A percentile compares a stretch with the other conserved stretches of the same genome.
These are phyloP conservation scores for Solanum sitiens DNA, from an alignment of 257 asterid genomes.

Conservation along the genomic window DNA sequence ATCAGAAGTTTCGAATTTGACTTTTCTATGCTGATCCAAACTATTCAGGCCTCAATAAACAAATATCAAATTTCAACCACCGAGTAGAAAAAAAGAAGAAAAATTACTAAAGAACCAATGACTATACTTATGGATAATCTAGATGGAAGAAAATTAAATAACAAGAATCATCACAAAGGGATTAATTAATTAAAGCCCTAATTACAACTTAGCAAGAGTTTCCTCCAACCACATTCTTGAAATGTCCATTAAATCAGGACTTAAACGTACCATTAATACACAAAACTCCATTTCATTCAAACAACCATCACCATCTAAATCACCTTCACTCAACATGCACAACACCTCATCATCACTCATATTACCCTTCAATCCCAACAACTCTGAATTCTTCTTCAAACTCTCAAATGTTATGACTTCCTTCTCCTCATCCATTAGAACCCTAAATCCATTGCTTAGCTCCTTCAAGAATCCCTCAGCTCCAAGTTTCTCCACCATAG, in stretches of 20 bases:
- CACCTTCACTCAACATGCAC: slow-evolving; percentile 62
- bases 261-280: slow-evolving; percentile 65
- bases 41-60: not conserved
- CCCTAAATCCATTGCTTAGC: slow-evolving; percentile 49
- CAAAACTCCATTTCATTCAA: slow-evolving; percentile 58
- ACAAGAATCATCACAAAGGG: not conserved
- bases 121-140: not conserved
- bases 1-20: too few species aligned
- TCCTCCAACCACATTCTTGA: slow-evolving; percentile 21
- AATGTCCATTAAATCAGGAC: slow-evolving; percentile 50
- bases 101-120: not conserved
- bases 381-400: slow-evolving; percentile 38
- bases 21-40: not conserved
- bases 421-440: slow-evolving; percentile 43
- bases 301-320: slow-evolving; percentile 59
- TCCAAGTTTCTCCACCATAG: slow-evolving; percentile 68
- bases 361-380: slow-evolving; percentile 24
- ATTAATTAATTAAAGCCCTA: not conserved
- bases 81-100: not conserved
- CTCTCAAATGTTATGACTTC: slow-evolving; percentile 55
- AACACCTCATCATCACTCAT: slow-evolving; percentile 40
- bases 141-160: not conserved
- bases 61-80: not conserved
- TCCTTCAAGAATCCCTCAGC: slow-evolving; percentile 54
- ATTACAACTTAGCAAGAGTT: not conserved